Base-by-base conservation (phyloP, 2,329 filamentous ascomycete genomes). In the Ascochyta fabae region DNA sequence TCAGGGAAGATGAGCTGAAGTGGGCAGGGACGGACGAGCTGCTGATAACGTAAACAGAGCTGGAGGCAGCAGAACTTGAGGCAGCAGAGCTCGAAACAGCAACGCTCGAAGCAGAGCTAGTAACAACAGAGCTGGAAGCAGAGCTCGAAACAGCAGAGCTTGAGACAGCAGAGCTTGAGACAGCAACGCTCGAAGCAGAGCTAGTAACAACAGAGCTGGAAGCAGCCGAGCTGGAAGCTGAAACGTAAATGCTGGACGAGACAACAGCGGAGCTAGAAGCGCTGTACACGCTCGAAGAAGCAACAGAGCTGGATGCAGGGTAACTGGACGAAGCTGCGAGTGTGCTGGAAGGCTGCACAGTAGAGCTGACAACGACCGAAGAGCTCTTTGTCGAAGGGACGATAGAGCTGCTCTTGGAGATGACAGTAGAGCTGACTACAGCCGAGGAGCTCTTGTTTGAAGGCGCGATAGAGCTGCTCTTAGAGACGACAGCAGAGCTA, bases 361-460 rank as follows among this genome's bases (percentile, higher is more conserved):
- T 47, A 24, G 42, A 48, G 54, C 43, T 57, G 35, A 44, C 16
- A 26, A 39, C 19, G 13, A 31, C 50, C 29, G 43, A 42, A 12
- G 52, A 49, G 52, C 53, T 56, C 48, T 42, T 44, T 24, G 23
- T 45, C 10, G 52, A 48, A n/a, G 39, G 4, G 24, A 40, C 22
- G 15, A 42, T 9, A 3, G 40, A 33, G 39, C 34, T 51, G 41
- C 39, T 55, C 27, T 48, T 48, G 16, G 52, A 50, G 22, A 41
- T 19, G 47, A 43, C 27, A 13, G 46, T 47, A 31, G 42, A 48
- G 54, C 43, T 57, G 35, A 44, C 16, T 22, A 39, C 24, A 8
- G 24, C 43, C 29, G 43, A 42, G 15, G 52, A 49, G 52, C 53
- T 56, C 48, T 42, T 44, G 33, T 16, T 45, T 6, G 52, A 48